A percentile compares a stretch with the other conserved stretches of the same genome.
Evolutionary conservation across 257 asterid genomes (phyloP).

Genomic region (Petrea volubilis): DNA sequence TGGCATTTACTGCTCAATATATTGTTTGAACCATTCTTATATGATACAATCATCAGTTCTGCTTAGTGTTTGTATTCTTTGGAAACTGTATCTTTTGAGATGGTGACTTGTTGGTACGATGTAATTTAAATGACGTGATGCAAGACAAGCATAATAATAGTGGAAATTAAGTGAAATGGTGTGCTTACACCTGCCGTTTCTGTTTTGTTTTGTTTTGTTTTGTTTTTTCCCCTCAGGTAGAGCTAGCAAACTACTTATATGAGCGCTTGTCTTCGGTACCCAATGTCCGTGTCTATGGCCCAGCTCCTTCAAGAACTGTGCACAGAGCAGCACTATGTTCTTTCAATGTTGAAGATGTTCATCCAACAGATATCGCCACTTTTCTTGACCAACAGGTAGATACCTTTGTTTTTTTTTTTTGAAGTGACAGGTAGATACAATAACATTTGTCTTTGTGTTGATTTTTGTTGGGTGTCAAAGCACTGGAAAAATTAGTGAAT

Average conservation of each 20-base stretch:
- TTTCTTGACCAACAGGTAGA: constrained; percentile 92
- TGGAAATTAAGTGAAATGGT: neutral
- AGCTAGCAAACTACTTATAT: constrained; percentile 66
- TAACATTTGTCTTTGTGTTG: neutral
- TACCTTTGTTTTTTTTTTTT: too few relatives aligned
- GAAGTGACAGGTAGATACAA: too few relatives aligned
- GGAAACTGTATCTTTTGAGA: neutral
- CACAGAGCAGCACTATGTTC: constrained; percentile 88
- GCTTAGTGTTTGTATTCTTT: neutral
- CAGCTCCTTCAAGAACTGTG: constrained; percentile 63
- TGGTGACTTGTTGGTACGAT: neutral
- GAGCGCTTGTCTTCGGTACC: constrained; percentile 55
- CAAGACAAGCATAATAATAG: too few relatives aligned
- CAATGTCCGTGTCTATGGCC: constrained; percentile 74
- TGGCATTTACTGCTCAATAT: neutral
- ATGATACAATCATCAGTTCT: neutral
- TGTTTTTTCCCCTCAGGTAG: constrained; percentile 46
- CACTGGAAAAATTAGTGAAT: neutral
- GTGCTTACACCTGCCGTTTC: neutral
- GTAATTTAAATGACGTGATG: constrained; percentile 7
- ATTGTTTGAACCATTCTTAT: neutral
- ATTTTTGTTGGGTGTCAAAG: neutral
- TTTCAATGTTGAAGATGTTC: constrained; percentile 76
- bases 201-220: neutral
- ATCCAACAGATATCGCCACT: constrained; percentile 87